phyloP scores from a whole-genome alignment of 192 early-diverging fungal genomes.

The Chytriomyces sp. region DNA sequence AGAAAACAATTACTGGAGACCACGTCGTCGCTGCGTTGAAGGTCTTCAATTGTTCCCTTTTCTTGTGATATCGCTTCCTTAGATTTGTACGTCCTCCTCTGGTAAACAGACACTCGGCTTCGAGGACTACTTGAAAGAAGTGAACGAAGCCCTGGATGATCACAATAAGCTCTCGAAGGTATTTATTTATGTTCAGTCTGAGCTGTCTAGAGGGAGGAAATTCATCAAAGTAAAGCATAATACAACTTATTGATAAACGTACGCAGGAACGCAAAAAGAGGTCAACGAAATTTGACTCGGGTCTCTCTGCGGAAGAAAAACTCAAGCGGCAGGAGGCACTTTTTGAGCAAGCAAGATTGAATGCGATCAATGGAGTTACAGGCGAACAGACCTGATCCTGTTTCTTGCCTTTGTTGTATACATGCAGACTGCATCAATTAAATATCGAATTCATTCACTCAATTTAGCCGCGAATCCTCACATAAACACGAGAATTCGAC shows the following conservation, averaged over 20 bases:
- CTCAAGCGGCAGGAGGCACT: conserved; percentile 80
- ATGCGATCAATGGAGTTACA: conserved; percentile 32
- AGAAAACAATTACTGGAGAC: conserved; percentile 97
- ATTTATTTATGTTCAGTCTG: background rate
- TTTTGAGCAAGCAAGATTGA: conserved; percentile 80
- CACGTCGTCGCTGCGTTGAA: conserved; percentile 89
- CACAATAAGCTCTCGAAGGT: conserved; percentile 86
- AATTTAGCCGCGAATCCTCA: no score
- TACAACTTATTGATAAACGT: background rate
- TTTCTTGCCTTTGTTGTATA: no score
- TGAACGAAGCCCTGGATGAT: conserved; percentile 85
- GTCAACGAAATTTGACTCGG: conserved; percentile 76
- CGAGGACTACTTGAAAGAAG: conserved; percentile 86
- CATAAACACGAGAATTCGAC: no score
- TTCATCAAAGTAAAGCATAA: conserved; percentile 1
- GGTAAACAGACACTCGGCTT: conserved; percentile 76
- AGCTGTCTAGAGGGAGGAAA: no score
- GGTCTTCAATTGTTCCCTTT: conserved; percentile 35
- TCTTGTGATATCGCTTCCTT: background rate
- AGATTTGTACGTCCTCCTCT: background rate
- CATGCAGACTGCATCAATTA: no score
- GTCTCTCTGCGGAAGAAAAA: conserved; percentile 84
- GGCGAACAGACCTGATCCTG: conserved; percentile 1
- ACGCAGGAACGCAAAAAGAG: conserved; percentile 79
- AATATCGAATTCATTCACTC: no score